Evolutionary conservation across 2,329 filamentous ascomycete genomes (phyloP).

Genomic region (Zelopaecilomyces penicillatus): DNA sequence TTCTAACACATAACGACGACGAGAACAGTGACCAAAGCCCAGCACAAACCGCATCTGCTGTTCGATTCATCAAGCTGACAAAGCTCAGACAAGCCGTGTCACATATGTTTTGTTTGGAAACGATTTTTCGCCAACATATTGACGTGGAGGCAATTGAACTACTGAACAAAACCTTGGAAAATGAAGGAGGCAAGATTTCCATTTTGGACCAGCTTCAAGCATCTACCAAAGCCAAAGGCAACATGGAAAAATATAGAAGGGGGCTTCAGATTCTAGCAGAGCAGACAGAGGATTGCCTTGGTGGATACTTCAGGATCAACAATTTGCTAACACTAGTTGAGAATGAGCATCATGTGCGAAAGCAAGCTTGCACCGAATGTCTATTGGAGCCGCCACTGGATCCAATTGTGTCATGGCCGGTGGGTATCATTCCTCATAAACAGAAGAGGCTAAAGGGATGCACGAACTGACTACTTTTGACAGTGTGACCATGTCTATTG

Average conservation of each 20-base stretch:
- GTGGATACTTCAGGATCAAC: slow-evolving; percentile 12
- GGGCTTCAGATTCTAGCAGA: slow-evolving; percentile 10
- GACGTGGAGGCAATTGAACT: not conserved
- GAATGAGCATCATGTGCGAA: slow-evolving; percentile 6
- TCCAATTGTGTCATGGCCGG: not conserved
- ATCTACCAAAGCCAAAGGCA: slow-evolving; percentile 1
- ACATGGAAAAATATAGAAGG: slow-evolving; percentile 5
- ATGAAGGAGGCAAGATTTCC: not conserved
- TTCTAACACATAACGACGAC: not conserved
- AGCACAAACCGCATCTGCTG: not conserved
- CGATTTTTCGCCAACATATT: slow-evolving; percentile 10
- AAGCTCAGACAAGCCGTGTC: slow-evolving; percentile 16
- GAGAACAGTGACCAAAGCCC: not conserved
- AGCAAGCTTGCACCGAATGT: slow-evolving; percentile 9
- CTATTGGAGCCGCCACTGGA: fast-evolving
- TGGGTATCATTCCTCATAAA: slow-evolving; percentile 5
- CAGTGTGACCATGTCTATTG: slow-evolving; percentile 29
- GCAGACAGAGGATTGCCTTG: slow-evolving; percentile 8
- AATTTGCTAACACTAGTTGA: slow-evolving; percentile 8
- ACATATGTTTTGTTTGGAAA: slow-evolving; percentile 21
- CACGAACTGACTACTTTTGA: slow-evolving; percentile 6
- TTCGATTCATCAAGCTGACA: not conserved
- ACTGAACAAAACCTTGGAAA: not conserved
- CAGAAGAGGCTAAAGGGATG: not conserved
- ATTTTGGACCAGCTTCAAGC: slow-evolving; percentile 2